Percentiles rank a stretch among this genome's conserved stretches.
phyloP scores from a whole-genome alignment of 306 rosid species.

The Lathyrus aphaca region DNA sequence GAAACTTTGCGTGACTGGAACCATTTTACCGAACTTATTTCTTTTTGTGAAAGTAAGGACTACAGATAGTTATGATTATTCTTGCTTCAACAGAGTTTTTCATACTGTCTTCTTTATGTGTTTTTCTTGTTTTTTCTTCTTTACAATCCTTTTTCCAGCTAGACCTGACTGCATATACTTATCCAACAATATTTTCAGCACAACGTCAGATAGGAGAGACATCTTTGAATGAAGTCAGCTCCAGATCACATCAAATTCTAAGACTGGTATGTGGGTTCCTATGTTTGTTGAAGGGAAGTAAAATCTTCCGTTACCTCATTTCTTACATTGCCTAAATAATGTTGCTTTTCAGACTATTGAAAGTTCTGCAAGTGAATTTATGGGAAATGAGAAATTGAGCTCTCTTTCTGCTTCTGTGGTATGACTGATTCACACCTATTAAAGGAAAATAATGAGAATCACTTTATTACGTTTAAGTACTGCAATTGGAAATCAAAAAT shows the following conservation, averaged over 20 bases:
- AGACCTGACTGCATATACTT: slow-evolving; percentile 32
- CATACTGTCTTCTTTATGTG: slow-evolving; percentile 8
- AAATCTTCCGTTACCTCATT: slow-evolving; percentile 15
- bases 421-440: slow-evolving; percentile 31
- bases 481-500: slow-evolving; percentile 22
- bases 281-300: slow-evolving; percentile 15
- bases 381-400: slow-evolving; percentile 78
- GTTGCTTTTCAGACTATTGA: slow-evolving; percentile 70
- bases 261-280: slow-evolving; percentile 61
- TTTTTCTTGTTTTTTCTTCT: slow-evolving; percentile 22
- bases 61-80: slow-evolving; percentile 42
- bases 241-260: slow-evolving; percentile 97
- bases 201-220: slow-evolving; percentile 98
- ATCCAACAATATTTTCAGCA: slow-evolving; percentile 53
- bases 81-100: slow-evolving; percentile 28
- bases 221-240: slow-evolving; percentile 88
- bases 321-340: slow-evolving; percentile 25
- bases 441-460: slow-evolving; percentile 5
- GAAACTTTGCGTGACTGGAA: slow-evolving; percentile 79
- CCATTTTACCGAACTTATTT: slow-evolving; percentile 78
- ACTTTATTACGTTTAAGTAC: slow-evolving; percentile 13
- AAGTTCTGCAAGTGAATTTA: slow-evolving; percentile 78
- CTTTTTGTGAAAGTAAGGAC: slow-evolving; percentile 78
- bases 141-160: slow-evolving; percentile 23
- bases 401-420: slow-evolving; percentile 90